A percentile compares a stretch with the other conserved stretches of the same genome.
These are phyloP conservation scores for Suhomyces kunorum DNA, from an alignment of 1,139 yeast species.

Conservation along the genomic window DNA sequence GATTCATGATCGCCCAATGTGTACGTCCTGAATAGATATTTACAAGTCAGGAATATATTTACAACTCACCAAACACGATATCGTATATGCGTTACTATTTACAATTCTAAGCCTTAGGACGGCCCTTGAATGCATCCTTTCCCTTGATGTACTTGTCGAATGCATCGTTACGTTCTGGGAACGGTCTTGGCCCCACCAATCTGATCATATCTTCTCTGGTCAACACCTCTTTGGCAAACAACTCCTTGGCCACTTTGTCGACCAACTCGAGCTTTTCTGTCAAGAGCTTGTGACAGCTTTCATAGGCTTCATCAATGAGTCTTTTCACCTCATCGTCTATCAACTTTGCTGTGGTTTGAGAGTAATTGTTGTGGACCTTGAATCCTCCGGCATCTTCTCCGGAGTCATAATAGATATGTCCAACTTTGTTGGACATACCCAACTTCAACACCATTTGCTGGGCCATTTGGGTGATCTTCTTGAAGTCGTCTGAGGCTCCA, in stretches of 20 bases:
- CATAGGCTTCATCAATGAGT: conserved; percentile 54
- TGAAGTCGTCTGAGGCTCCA: conserved; percentile 95
- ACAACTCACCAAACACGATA: conserved; percentile 27
- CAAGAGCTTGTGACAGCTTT: conserved; percentile 65
- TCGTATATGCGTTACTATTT: conserved; percentile 13
- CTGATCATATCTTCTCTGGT: conserved; percentile 90
- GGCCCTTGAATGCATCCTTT: conserved; percentile 38
- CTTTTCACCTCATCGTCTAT: conserved; percentile 74
- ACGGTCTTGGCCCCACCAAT: conserved; percentile 85
- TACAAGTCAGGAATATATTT: too few species aligned
- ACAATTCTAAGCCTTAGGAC: conserved; percentile 5
- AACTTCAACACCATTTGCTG: conserved; percentile 86
- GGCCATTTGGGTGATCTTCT: conserved; percentile 92
- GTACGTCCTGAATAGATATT: too few species aligned
- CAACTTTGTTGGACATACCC: conserved; percentile 88
- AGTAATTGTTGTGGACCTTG: conserved; percentile 67
- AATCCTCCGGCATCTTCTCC: conserved; percentile 48
- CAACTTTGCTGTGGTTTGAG: conserved; percentile 65
- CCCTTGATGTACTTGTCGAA: conserved; percentile 77
- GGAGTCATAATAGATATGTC: conserved; percentile 69
- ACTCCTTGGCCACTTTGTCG: conserved; percentile 81
- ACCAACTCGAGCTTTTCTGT: conserved; percentile 71
- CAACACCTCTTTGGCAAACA: conserved; percentile 79
- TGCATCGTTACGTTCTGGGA: conserved; percentile 87
- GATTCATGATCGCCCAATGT: conserved; percentile 5